A percentile compares a stretch with the other conserved stretches of the same genome.
Evolutionary conservation across 148 eudicot species (phyloP).

Genomic region (Rhododendron vialii): DNA sequence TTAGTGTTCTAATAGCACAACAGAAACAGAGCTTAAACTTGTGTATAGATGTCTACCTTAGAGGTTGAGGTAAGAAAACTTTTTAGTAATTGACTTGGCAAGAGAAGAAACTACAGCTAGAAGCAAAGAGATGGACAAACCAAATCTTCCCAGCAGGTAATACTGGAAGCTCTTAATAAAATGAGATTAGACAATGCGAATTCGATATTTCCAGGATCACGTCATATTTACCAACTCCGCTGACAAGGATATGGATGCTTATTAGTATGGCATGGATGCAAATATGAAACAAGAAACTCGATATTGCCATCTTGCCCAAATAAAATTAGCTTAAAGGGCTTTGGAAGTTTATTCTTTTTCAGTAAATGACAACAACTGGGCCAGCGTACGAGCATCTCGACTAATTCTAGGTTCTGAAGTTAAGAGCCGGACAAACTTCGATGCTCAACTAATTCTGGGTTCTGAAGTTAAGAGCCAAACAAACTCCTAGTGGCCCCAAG

Average conservation of each 20-base stretch:
- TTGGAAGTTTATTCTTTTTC: neutral
- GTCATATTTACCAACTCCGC: neutral
- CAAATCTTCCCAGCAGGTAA: neutral
- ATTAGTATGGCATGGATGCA: neutral
- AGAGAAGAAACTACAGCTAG: neutral
- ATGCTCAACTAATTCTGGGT: neutral
- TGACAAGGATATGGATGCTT: neutral
- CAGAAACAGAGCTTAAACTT: neutral
- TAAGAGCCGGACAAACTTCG: neutral
- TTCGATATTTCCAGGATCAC: too few relatives aligned
- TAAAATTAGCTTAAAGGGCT: neutral
- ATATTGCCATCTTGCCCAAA: neutral
- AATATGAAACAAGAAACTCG: neutral
- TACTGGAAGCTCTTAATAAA: too few relatives aligned
- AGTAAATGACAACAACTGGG: neutral
- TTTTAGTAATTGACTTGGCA: neutral
- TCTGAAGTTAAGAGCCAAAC: neutral
- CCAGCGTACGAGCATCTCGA: neutral
- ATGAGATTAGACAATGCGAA: too few relatives aligned
- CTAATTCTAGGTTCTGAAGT: neutral
- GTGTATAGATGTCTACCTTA: neutral
- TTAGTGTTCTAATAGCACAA: neutral
- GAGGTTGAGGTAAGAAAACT: neutral
- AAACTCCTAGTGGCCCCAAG: neutral
- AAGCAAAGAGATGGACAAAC: neutral